These are phyloP conservation scores for Globisporangium iwayamae DNA, from an alignment of 352 stramenopile genomes.

Conservation along the genomic window DNA sequence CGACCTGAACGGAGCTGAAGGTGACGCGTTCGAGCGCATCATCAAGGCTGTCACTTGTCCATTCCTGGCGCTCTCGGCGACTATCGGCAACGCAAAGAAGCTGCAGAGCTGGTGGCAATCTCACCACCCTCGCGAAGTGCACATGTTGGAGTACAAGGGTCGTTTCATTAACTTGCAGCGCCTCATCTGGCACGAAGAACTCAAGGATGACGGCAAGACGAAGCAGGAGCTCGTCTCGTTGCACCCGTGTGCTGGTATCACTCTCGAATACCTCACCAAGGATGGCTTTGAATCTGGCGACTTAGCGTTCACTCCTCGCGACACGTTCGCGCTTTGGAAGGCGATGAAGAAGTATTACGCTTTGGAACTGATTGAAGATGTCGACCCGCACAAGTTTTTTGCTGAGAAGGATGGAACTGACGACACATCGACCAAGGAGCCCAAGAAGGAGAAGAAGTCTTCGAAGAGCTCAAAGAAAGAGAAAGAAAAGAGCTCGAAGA, in stretches of 20 bases:
- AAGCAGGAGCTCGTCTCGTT: constrained; percentile 74
- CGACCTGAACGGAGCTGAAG: constrained; percentile 96
- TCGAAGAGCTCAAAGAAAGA: constrained; percentile 34
- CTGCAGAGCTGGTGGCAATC: constrained; percentile 94
- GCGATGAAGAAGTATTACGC: constrained; percentile 78
- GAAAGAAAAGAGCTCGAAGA: constrained; percentile 55
- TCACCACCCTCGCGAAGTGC: constrained; percentile 83
- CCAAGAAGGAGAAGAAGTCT: constrained; percentile 32
- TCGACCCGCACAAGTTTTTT: constrained; percentile 96
- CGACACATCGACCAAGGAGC: constrained; percentile 14
- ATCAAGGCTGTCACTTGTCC: constrained; percentile 94
- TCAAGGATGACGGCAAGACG: constrained; percentile 29
- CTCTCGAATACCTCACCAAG: constrained; percentile 80
- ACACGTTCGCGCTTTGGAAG: constrained; percentile 96
- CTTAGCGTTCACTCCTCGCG: constrained; percentile 94
- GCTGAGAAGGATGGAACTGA: constrained; percentile 38
- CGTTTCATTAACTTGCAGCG: constrained; percentile 98
- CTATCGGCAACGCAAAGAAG: constrained; percentile 95
- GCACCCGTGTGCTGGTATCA: constrained; percentile 82
- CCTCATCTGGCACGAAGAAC: constrained; percentile 90
- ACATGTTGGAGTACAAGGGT: constrained; percentile 94
- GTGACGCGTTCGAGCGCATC: constrained; percentile 95
- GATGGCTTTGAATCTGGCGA: constrained; percentile 81
- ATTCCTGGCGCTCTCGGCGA: constrained; percentile 97
- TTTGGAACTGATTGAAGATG: constrained; percentile 81